Conservation (phyloP, 208 protist species). For the Trypanosoma avium region DNA sequence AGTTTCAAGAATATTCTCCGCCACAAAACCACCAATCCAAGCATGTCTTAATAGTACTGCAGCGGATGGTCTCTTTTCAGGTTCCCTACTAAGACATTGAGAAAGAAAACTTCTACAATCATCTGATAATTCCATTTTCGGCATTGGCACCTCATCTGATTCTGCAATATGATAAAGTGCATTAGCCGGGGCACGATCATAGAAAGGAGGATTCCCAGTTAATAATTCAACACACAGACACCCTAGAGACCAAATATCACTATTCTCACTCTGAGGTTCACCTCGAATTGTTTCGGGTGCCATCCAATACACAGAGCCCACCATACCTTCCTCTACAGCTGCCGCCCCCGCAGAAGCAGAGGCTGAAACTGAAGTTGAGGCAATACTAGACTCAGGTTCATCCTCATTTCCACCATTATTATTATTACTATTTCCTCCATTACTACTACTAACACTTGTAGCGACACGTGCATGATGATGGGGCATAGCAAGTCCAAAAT, state of each 20-base stretch:
- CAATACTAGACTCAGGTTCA: slow-evolving; percentile 7
- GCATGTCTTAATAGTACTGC: slow-evolving; percentile 38
- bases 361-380: too few species aligned
- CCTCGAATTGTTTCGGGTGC: slow-evolving; percentile 69
- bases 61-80: slow-evolving; percentile 45
- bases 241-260: slow-evolving; percentile 84
- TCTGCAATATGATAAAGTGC: slow-evolving; percentile 69
- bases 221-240: slow-evolving; percentile 77
- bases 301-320: slow-evolving; percentile 87
- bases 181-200: slow-evolving; percentile 54
- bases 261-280: slow-evolving; percentile 35
- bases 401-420: slow-evolving; percentile 8
- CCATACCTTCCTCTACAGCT: slow-evolving; percentile 30
- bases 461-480: neutral
- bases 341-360: neutral
- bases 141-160: slow-evolving; percentile 31
- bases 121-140: slow-evolving; percentile 40
- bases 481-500: slow-evolving; percentile 80
- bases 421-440: neutral
- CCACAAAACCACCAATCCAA: slow-evolving; percentile 53
- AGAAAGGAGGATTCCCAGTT: slow-evolving; percentile 74
- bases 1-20: slow-evolving; percentile 25
- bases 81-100: slow-evolving; percentile 55
- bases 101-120: slow-evolving; percentile 54
- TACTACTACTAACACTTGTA: slow-evolving; percentile 4